These are phyloP conservation scores for Monosporascus sp. DNA, from an alignment of 2,329 filamentous ascomycete genomes.

Conservation along the genomic window DNA sequence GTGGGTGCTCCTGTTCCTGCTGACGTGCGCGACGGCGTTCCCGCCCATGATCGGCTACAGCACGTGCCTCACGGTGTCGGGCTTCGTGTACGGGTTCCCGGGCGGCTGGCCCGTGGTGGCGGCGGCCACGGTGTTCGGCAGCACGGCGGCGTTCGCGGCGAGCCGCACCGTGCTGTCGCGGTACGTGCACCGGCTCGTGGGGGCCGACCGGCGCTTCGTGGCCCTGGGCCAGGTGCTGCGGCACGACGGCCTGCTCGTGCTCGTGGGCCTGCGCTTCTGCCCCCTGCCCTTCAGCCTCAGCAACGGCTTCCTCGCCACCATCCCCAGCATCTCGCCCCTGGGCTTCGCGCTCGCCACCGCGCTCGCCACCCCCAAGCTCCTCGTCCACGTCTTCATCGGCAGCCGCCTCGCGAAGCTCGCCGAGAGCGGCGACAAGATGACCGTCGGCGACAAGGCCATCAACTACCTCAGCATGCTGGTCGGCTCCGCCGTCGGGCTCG, in stretches of 20 bases:
- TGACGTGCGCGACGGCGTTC: slow-evolving; percentile 74
- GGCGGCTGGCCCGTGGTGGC: slow-evolving; percentile 79
- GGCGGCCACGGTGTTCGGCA: slow-evolving; percentile 71
- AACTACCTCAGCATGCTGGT: slow-evolving; percentile 79
- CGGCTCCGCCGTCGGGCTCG: slow-evolving; percentile 64
- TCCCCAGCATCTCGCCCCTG: slow-evolving; percentile 75
- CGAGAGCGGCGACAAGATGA: slow-evolving; percentile 82
- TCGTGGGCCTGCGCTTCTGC: slow-evolving; percentile 88
- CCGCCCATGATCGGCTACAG: slow-evolving; percentile 86
- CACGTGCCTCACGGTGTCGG: slow-evolving; percentile 55
- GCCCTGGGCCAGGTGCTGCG: slow-evolving; percentile 84
- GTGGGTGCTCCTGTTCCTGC: slow-evolving; percentile 68
- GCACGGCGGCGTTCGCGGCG: slow-evolving; percentile 72
- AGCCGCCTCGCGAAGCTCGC: slow-evolving; percentile 75
- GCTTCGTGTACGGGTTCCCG: slow-evolving; percentile 53
- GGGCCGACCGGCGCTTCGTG: slow-evolving; percentile 79
- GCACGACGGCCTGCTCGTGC: slow-evolving; percentile 80
- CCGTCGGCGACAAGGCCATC: slow-evolving; percentile 67
- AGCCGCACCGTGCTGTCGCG: slow-evolving; percentile 72
- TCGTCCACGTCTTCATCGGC: slow-evolving; percentile 91
- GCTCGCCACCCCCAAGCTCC: slow-evolving; percentile 75
- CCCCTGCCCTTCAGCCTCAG: slow-evolving; percentile 88
- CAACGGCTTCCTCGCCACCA: slow-evolving; percentile 91
- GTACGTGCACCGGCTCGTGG: slow-evolving; percentile 77
- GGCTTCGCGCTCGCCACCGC: slow-evolving; percentile 80